Percentiles rank a stretch among this genome's conserved stretches.
Conservation (phyloP, 352 stramenopile genomes). For the Phytophthora agathidicida region DNA sequence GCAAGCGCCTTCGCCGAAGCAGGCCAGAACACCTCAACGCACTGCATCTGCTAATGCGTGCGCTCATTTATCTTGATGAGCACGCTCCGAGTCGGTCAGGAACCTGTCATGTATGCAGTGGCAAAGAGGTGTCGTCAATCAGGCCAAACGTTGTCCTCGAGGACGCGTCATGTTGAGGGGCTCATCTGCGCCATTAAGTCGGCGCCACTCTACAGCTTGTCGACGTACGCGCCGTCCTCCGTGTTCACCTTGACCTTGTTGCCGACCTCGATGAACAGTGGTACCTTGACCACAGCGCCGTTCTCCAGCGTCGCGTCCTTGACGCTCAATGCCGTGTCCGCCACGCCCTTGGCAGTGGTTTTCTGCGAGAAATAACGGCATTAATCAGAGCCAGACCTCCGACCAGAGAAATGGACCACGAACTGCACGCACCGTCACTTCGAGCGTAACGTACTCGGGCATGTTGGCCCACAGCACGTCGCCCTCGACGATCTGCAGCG, state of each 20-base stretch:
- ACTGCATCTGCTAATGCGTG: not conserved
- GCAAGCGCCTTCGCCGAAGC: constrained; percentile 1
- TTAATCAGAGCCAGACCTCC: not conserved
- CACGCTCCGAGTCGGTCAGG: not conserved
- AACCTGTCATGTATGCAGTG: constrained; percentile 12
- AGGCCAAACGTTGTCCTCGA: constrained; percentile 2
- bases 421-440: constrained; percentile 56
- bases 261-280: constrained; percentile 82
- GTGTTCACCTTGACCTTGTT: constrained; percentile 77
- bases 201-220: constrained; percentile 56
- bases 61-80: not conserved
- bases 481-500: constrained; percentile 85
- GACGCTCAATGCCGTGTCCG: constrained; percentile 76
- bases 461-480: constrained; percentile 89
- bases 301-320: constrained; percentile 87
- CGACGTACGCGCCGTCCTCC: constrained; percentile 78
- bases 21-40: not conserved
- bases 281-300: constrained; percentile 80
- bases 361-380: constrained; percentile 39
- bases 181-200: not conserved
- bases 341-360: constrained; percentile 80
- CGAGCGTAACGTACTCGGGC: constrained; percentile 79
- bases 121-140: constrained; percentile 17
- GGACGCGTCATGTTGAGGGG: constrained; percentile 8
- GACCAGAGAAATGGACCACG: constrained; percentile 1